Evolutionary conservation across 208 protist species (phyloP), one percentile per base, ranked within the genome.

Genomic region (Crithidia brevicula): DNA sequence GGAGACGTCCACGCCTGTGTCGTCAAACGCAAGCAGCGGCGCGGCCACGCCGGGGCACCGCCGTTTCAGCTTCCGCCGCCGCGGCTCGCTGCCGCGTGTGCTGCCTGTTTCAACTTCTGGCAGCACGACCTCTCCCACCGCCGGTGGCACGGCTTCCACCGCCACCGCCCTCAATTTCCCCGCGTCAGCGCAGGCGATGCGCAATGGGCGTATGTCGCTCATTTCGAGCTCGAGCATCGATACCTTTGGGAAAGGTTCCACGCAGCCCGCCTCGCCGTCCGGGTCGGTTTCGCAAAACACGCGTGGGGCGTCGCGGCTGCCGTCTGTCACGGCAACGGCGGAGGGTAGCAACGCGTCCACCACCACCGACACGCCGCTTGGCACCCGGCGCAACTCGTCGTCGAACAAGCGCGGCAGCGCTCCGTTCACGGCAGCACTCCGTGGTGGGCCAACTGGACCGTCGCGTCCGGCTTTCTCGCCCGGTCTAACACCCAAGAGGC

Each of bases 31-130:
- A 13, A 61, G 20, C 59, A 30, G 31, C 43, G 42, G 25, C 10
- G n/a, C 45, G 1, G 36, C 30, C n/a, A 40, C 56, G 9, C 36
- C 61, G 22, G 33, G 70, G 27, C 54, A 76, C 36, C 54, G 45
- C 27, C 54, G 59, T 45, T 52, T 58, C 16, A 56, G 69, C 30
- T 23, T 27, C 25, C 52, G n/a, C 46, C 42, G 31, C 28, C 62
- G 42, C 50, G 15, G 22, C 51, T 59, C 61, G 16, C 61, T 69
- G 45, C 62, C 56, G 2, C 47, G 45, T 11, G 54, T 65, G 43
- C 46, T 64, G 20, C 62, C 52, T 0, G 33, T 13, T 22, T 4
- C 43, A n/a, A 57, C 18, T 13, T 7, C 11, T 13, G 40, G 30
- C 36, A 18, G 15, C 30, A 31, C n/a, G 8, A 27, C 27, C 18